Percentiles rank a stretch among this genome's conserved stretches.
These are phyloP conservation scores for Sugiyamaella lignohabitans DNA, from an alignment of 805 yeast species.

Conservation along the genomic window DNA sequence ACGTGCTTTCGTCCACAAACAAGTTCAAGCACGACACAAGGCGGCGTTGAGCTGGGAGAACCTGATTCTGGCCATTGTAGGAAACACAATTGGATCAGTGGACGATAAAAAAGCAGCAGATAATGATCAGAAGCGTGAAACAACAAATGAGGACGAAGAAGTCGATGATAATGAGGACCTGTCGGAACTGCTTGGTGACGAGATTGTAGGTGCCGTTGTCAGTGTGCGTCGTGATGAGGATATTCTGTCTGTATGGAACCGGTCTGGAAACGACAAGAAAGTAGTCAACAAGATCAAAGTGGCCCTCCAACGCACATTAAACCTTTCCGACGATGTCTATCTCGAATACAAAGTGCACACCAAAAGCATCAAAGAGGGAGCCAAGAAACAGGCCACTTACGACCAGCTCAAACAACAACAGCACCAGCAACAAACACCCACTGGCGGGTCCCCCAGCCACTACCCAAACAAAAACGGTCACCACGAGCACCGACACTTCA, in stretches of 20 bases:
- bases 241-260: conserved; percentile 57
- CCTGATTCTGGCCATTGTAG: conserved; percentile 44
- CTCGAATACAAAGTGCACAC: conserved; percentile 29
- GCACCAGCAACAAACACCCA: background rate
- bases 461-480: background rate
- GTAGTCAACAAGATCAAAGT: conserved; percentile 21
- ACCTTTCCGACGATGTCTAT: conserved; percentile 9
- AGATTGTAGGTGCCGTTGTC: conserved; percentile 52
- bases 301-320: conserved; percentile 19
- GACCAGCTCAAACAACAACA: background rate
- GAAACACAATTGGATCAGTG: conserved; percentile 41
- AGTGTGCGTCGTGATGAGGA: conserved; percentile 56
- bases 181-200: conserved; percentile 16
- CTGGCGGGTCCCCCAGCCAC: background rate
- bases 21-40: conserved; percentile 15
- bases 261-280: conserved; percentile 31
- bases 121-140: too few species aligned
- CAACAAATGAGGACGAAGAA: background rate
- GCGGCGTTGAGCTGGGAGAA: conserved; percentile 33
- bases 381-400: conserved; percentile 17
- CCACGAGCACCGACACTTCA: background rate
- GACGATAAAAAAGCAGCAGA: too few species aligned
- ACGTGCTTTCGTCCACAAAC: background rate
- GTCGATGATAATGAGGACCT: conserved; percentile 3
- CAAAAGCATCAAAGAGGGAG: conserved; percentile 27